Evolutionary conservation across 495 filamentous ascomycete species (phyloP).

Genomic region (Amniculicola lignicola): DNA sequence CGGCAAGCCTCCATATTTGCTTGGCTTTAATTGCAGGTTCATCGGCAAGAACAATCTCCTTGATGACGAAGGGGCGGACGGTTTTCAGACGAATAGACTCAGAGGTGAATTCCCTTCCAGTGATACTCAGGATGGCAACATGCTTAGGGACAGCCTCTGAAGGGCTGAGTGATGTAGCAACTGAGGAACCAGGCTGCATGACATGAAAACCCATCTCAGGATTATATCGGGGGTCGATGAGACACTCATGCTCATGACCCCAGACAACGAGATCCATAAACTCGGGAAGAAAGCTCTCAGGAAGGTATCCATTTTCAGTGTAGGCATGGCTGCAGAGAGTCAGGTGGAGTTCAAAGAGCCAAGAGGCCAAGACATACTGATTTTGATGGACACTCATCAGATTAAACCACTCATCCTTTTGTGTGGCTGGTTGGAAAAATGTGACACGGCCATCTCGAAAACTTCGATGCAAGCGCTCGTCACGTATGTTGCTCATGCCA

Average conservation of each 20-base stretch:
- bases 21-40: slow-evolving; percentile 65
- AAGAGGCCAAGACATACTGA: slow-evolving; percentile 49
- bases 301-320: slow-evolving; percentile 83
- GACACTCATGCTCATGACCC: slow-evolving; percentile 97
- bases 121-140: slow-evolving; percentile 79
- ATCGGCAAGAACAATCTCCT: slow-evolving; percentile 72
- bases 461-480: slow-evolving; percentile 89
- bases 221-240: slow-evolving; percentile 78
- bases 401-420: slow-evolving; percentile 94
- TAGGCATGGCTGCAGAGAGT: slow-evolving; percentile 59
- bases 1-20: slow-evolving; percentile 70
- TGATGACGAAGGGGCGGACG: slow-evolving; percentile 86
- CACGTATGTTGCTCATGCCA: slow-evolving; percentile 92
- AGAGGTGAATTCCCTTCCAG: slow-evolving; percentile 74
- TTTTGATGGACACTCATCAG: slow-evolving; percentile 96
- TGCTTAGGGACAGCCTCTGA: slow-evolving; percentile 93
- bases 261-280: slow-evolving; percentile 91
- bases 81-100: slow-evolving; percentile 81
- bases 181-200: slow-evolving; percentile 95
- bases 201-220: slow-evolving; percentile 87
- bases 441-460: slow-evolving; percentile 91
- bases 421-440: slow-evolving; percentile 80
- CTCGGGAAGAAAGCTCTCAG: slow-evolving; percentile 88
- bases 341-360: neutral
- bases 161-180: slow-evolving; percentile 85